These are phyloP conservation scores for Linnemannia zychae DNA, from an alignment of 192 early-diverging fungal species.

Conservation along the genomic window DNA sequence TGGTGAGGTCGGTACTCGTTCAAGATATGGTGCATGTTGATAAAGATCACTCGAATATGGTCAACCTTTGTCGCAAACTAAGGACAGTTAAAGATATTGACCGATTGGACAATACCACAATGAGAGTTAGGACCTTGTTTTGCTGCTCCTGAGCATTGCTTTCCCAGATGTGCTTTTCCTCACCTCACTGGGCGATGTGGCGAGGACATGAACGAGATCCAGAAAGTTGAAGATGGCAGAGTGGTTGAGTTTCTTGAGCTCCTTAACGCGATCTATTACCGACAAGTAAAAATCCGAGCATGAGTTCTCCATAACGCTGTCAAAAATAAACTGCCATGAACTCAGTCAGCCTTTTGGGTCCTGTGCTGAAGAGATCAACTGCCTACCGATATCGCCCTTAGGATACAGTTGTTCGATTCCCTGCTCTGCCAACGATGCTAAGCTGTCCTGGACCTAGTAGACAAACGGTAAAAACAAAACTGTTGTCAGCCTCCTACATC, in stretches of 20 bases:
- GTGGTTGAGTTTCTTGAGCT: conserved; percentile 76
- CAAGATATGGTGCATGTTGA: conserved; percentile 88
- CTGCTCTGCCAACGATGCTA: conserved; percentile 72
- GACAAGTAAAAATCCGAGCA: neutral
- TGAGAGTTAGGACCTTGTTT: neutral
- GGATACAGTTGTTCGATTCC: conserved; percentile 77
- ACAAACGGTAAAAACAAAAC: neutral
- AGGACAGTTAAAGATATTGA: neutral
- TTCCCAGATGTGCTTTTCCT: conserved; percentile 7
- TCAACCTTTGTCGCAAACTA: conserved; percentile 73
- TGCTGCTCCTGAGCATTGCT: neutral
- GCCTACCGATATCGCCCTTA: conserved; percentile 60
- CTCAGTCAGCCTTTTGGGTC: neutral
- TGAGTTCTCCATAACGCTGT: neutral
- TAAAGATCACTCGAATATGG: conserved; percentile 76
- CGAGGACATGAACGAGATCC: conserved; percentile 75
- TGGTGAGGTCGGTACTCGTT: conserved; percentile 88
- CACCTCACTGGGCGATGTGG: conserved; percentile 65
- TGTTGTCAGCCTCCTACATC: neutral
- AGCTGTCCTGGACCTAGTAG: conserved; percentile 63
- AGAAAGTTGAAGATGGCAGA: conserved; percentile 76
- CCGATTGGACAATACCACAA: neutral
- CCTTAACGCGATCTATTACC: conserved; percentile 70
- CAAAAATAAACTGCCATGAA: neutral
- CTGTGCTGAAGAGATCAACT: no score